A percentile compares a stretch with the other conserved stretches of the same genome.
These are phyloP conservation scores for Gossypium sturtianum DNA, from an alignment of 345 rosid genomes.

Conservation along the genomic window DNA sequence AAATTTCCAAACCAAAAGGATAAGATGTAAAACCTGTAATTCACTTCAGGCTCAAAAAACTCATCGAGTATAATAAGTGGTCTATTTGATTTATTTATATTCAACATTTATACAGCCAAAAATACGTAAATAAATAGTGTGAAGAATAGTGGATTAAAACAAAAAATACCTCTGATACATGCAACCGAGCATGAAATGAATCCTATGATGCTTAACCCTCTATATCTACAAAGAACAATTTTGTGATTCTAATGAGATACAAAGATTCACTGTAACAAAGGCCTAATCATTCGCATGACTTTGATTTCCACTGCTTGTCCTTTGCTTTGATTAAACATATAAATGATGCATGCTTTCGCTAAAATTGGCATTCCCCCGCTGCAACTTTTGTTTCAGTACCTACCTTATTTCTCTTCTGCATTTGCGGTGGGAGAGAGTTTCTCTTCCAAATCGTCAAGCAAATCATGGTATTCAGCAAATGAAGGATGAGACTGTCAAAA, in stretches of 20 bases:
- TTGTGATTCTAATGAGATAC: slow-evolving; percentile 5
- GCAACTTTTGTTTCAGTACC: slow-evolving; percentile 11
- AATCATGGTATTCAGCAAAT: slow-evolving; percentile 69
- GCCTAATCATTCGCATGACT: neutral
- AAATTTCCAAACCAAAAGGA: neutral
- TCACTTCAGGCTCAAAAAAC: neutral
- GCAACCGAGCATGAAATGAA: neutral
- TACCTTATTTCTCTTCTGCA: slow-evolving; percentile 18
- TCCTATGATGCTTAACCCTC: slow-evolving; percentile 10
- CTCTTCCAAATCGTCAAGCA: slow-evolving; percentile 58
- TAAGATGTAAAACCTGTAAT: neutral
- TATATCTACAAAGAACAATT: slow-evolving; percentile 27
- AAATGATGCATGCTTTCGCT: neutral
- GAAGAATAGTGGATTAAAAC: neutral
- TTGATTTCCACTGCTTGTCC: neutral
- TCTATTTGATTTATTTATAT: slow-evolving; percentile 15
- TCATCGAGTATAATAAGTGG: neutral
- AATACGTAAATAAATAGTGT: neutral
- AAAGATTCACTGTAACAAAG: neutral
- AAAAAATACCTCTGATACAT: neutral
- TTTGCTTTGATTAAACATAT: neutral
- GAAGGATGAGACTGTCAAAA: slow-evolving; percentile 53
- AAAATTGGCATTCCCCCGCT: neutral
- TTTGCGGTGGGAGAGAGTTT: slow-evolving; percentile 36
- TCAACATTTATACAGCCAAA: slow-evolving; percentile 15